A percentile compares a stretch with the other conserved stretches of the same genome.
Evolutionary conservation across 768 basidiomycete genomes (phyloP).

Genomic region (Suillus subaureus): DNA sequence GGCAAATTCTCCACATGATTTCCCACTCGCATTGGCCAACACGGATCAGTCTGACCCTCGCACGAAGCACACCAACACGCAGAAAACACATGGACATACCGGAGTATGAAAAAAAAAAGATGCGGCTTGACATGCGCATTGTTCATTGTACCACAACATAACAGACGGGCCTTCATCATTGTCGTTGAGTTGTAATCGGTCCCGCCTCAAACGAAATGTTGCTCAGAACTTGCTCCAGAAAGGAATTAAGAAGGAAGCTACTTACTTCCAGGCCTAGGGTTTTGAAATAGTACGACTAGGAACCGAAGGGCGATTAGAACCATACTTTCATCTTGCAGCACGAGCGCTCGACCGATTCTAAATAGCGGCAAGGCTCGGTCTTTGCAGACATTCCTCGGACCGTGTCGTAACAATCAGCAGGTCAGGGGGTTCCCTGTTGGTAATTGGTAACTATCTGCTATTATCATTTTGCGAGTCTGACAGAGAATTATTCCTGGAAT

Average conservation of each 20-base stretch:
- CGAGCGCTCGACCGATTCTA: not conserved
- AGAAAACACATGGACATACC: not conserved
- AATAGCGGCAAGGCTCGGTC: not conserved
- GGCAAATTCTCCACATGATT: not conserved
- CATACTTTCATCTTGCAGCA: not conserved
- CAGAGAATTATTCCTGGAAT: not conserved
- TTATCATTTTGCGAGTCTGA: not conserved
- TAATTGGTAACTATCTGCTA: not conserved
- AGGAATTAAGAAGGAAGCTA: not conserved
- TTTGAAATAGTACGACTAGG: not conserved
- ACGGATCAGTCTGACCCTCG: slow-evolving; percentile 2
- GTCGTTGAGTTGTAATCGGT: not conserved
- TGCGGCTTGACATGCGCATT: not conserved
- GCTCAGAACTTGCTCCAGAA: not conserved
- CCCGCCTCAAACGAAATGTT: not conserved
- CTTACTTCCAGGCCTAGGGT: slow-evolving; percentile 2
- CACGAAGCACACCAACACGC: not conserved
- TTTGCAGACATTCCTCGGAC: slow-evolving; percentile 5
- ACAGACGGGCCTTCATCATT: not conserved
- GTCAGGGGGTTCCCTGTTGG: not conserved
- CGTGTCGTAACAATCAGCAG: slow-evolving; percentile 1
- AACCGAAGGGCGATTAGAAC: not conserved
- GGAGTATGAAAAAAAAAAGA: slow-evolving; percentile 1
- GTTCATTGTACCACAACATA: not conserved
- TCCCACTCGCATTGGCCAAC: not conserved